Percentiles rank a stretch among this genome's conserved stretches.
Evolutionary conservation across 306 rosid genomes (phyloP).

Genomic region (Arachis hypogaea): DNA sequence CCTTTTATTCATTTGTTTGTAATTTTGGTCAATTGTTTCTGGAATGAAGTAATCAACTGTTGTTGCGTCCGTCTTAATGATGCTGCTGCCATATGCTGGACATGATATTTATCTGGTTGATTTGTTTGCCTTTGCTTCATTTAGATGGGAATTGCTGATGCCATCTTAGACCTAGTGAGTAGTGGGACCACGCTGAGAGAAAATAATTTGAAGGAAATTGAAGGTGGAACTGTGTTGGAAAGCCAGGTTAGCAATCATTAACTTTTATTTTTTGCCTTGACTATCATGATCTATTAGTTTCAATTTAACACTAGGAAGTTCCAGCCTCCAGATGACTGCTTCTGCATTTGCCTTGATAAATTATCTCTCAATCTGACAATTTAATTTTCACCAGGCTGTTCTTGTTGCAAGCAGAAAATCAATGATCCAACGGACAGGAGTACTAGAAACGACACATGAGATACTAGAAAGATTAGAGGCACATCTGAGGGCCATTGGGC

Average conservation of each 20-base stretch:
- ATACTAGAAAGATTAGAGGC: constrained; percentile 95
- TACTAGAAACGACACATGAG: constrained; percentile 84
- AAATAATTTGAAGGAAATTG: too few species aligned
- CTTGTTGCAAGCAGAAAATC: constrained; percentile 91
- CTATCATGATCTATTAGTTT: constrained; percentile 19
- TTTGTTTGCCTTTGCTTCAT: constrained; percentile 35
- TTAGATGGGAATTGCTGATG: constrained; percentile 98
- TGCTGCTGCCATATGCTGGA: constrained; percentile 20
- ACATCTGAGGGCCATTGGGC: constrained; percentile 79
- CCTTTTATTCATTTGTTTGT: not conserved
- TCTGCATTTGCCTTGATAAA: constrained; percentile 34
- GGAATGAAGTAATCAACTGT: not conserved
- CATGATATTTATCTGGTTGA: constrained; percentile 21
- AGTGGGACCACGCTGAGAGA: too few species aligned
- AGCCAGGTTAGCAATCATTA: constrained; percentile 70
- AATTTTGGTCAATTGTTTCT: not conserved
- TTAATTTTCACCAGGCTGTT: constrained; percentile 68
- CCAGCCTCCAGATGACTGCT: constrained; percentile 19
- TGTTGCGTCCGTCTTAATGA: constrained; percentile 1
- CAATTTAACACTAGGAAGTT: not conserved
- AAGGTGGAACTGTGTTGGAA: constrained; percentile 60
- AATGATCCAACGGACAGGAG: constrained; percentile 71
- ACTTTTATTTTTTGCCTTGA: constrained; percentile 28
- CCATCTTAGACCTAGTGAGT: constrained; percentile 91
- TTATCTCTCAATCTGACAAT: constrained; percentile 39